Evolutionary conservation across 2,329 filamentous ascomycete species (phyloP), one percentile per base, ranked within the genome.

Genomic region (Penicillium vulpinum): DNA sequence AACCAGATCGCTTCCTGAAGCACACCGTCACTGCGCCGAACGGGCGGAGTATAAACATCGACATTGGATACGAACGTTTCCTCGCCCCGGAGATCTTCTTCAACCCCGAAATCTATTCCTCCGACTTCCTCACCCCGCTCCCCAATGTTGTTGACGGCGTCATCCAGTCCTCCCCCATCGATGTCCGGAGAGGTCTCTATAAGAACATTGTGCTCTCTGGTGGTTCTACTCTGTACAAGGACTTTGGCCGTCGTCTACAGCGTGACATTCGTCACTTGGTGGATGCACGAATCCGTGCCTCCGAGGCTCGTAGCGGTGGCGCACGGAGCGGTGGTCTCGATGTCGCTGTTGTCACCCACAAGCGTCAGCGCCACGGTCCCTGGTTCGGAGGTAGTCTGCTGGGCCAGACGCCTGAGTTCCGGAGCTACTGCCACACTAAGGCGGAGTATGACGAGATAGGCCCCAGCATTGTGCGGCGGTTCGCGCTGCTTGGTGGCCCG

Each of bases 171-270:
- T 96, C 93, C 33, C 94, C 94, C 40, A 99, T 99, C 68, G 94
- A 99, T 72, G 95, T 99, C 44, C 89, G 94, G 71, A 87, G 94
- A 78, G 94, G 94, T 40, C 83, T 99, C 36, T 99, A 99, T 85
- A 99, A 99, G 86, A 99, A 99, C 79, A 99, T 99, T 78, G 94
- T 99, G 35, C 83, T 99, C 36, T 97, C 93, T 4, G 94, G 94
- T 73, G 94, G 94, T 68, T 97, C 92, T 66, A 99, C 94, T 22
- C 81, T 99, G 60, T 99, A 97, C 85, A 97, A 97, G 79, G 92
- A 99, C 78, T 99, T 99, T 77, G 94, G 94, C 26, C 87, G 94
- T 65, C 87, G 94, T 73, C 83, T 99, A 81, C 95, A 99, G 80
- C 88, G 94, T 73, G 95, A 99, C 73, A 99, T 99, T 73, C 91